Conservation (phyloP, 129 eudicot genomes). For the Tagetes erecta region DNA sequence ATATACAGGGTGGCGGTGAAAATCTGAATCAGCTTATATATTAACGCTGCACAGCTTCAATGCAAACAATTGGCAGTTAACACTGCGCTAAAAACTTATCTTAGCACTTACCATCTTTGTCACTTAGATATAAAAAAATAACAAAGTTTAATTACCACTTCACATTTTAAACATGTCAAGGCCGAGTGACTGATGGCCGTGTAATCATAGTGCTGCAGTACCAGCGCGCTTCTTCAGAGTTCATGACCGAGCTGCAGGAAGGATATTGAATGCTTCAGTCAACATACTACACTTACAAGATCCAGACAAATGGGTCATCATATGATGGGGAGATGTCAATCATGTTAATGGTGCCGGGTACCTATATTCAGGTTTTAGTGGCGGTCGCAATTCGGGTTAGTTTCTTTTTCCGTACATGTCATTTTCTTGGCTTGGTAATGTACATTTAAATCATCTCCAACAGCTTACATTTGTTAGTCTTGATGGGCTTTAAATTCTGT, state of each 20-base stretch:
- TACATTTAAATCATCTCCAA: slow-evolving; percentile 11
- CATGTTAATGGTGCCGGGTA: slow-evolving; percentile 50
- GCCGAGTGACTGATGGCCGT: slow-evolving; percentile 85
- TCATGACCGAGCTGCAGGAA: slow-evolving; percentile 19
- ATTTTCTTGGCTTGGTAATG: slow-evolving; percentile 20
- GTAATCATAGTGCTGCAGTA: slow-evolving; percentile 59
- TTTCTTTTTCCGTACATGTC: slow-evolving; percentile 21
- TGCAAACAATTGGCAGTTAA: too few species aligned
- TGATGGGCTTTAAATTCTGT: slow-evolving; percentile 17
- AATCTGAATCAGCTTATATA: too few species aligned
- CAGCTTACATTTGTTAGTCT: slow-evolving; percentile 22
- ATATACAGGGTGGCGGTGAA: too few species aligned
- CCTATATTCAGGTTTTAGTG: slow-evolving; percentile 69
- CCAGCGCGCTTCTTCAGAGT: slow-evolving; percentile 39
- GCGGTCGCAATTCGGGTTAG: slow-evolving; percentile 61
- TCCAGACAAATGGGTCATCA: slow-evolving; percentile 51
- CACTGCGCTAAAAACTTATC: too few species aligned
- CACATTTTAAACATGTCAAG: slow-evolving; percentile 19
- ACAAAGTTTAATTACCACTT: not conserved
- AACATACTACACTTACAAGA: slow-evolving; percentile 49
- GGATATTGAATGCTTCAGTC: slow-evolving; percentile 57
- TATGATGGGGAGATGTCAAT: slow-evolving; percentile 66
- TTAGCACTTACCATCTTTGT: too few species aligned
- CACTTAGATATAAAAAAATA: too few species aligned
- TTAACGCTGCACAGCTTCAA: too few species aligned